Evolutionary conservation across 805 yeast genomes (phyloP).

Genomic region (Barnettozyma salicaria): DNA sequence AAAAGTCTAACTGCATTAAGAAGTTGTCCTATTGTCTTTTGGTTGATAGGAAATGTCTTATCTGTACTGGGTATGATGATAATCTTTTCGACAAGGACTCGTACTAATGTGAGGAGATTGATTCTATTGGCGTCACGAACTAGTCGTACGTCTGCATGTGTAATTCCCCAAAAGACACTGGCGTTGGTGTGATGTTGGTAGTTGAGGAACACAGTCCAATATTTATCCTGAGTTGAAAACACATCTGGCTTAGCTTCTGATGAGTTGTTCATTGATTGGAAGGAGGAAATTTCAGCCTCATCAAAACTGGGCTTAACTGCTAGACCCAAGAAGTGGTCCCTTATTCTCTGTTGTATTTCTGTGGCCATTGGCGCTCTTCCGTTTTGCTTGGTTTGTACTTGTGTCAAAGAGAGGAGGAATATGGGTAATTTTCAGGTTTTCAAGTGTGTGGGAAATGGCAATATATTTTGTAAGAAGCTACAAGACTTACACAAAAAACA

Average conservation of each 20-base stretch:
- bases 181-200: slow-evolving; percentile 43
- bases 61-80: slow-evolving; percentile 16
- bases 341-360: too few species aligned
- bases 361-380: too few species aligned
- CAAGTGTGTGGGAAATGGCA: too few species aligned
- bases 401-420: too few species aligned
- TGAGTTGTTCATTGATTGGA: neutral
- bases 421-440: too few species aligned
- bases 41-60: neutral
- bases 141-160: slow-evolving; percentile 50
- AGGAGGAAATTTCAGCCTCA: too few species aligned
- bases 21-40: slow-evolving; percentile 28
- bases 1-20: slow-evolving; percentile 61
- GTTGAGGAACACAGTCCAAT: slow-evolving; percentile 45
- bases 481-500: too few species aligned
- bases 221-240: slow-evolving; percentile 26
- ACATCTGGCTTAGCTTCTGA: neutral
- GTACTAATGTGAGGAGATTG: slow-evolving; percentile 51
- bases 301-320: too few species aligned
- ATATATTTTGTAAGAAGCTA: too few species aligned
- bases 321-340: too few species aligned
- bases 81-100: slow-evolving; percentile 32
- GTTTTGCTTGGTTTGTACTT: too few species aligned
- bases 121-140: slow-evolving; percentile 52
- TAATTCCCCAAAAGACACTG: slow-evolving; percentile 54